These are phyloP conservation scores for Ambrosia trifida DNA, from an alignment of 129 eudicot genomes.

Conservation along the genomic window DNA sequence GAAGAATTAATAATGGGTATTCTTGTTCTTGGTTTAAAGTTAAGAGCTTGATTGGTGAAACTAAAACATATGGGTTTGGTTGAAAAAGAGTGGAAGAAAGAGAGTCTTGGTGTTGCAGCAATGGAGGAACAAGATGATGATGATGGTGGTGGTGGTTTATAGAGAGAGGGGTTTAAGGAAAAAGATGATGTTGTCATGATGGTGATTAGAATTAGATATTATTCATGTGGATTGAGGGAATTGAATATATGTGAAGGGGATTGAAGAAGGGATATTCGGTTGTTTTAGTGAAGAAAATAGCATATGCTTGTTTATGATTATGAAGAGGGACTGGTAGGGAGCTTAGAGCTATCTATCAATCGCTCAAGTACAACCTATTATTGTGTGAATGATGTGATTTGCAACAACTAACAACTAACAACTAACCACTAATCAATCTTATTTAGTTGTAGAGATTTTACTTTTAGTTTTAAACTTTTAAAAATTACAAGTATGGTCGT, in stretches of 20 bases:
- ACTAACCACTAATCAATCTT: too few species aligned
- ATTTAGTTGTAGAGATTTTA: too few species aligned
- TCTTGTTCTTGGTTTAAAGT: conserved; percentile 4
- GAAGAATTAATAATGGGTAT: conserved; percentile 28
- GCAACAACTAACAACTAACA: too few species aligned
- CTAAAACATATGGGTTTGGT: conserved; percentile 40
- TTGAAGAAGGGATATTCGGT: conserved; percentile 24
- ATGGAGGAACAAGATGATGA: conserved; percentile 26
- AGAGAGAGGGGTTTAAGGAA: conserved; percentile 51
- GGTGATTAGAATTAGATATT: neutral
- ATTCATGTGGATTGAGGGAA: conserved; percentile 7
- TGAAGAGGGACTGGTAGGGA: too few species aligned
- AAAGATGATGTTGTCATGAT: conserved; percentile 52
- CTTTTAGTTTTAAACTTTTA: too few species aligned
- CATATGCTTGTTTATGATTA: conserved; percentile 12
- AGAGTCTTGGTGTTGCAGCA: conserved; percentile 20
- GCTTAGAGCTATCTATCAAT: conserved; percentile 16
- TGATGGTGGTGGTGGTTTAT: conserved; percentile 24
- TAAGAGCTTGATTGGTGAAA: conserved; percentile 25
- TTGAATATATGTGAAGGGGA: conserved; percentile 8
- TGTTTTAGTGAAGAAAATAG: conserved; percentile 21
- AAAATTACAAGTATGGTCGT: too few species aligned
- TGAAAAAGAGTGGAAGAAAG: conserved; percentile 32
- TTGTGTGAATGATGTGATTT: too few species aligned
- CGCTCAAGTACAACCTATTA: neutral